Conservation (phyloP, 768 basidiomycete genomes). For the Rhodotorula babjevae region DNA sequence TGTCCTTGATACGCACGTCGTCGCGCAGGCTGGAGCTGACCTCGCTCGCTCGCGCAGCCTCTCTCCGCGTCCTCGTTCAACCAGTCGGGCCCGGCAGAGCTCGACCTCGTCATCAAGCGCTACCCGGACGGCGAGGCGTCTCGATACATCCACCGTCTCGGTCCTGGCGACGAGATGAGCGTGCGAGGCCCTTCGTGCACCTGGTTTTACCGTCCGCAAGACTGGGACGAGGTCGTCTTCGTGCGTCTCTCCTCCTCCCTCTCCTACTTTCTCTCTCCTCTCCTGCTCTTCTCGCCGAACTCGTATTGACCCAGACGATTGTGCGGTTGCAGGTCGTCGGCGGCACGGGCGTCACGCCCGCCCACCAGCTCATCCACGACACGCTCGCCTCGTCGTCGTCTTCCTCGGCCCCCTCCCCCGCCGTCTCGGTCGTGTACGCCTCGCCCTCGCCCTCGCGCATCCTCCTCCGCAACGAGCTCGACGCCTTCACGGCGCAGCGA, state of each 20-base stretch:
- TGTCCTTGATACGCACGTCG: not conserved
- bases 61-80: slow-evolving; percentile 31
- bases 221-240: slow-evolving; percentile 39
- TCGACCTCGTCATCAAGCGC: slow-evolving; percentile 42
- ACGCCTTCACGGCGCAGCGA: not conserved
- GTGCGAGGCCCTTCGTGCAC: slow-evolving; percentile 39
- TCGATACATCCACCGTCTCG: slow-evolving; percentile 35
- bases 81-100: slow-evolving; percentile 10
- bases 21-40: not conserved
- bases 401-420: not conserved
- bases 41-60: slow-evolving; percentile 4
- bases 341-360: slow-evolving; percentile 43
- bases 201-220: slow-evolving; percentile 32
- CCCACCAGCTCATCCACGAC: slow-evolving; percentile 32
- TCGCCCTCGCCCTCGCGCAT: slow-evolving; percentile 29
- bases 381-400: not conserved
- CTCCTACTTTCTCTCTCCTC: not conserved
- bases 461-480: slow-evolving; percentile 16
- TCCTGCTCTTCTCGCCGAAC: not conserved
- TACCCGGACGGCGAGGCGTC: slow-evolving; percentile 41
- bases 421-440: slow-evolving; percentile 37
- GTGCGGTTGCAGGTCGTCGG: slow-evolving; percentile 37
- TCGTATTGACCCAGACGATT: not conserved
- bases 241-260: slow-evolving; percentile 15
- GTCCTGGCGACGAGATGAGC: slow-evolving; percentile 27